Percentiles rank a stretch among this genome's conserved stretches.
These are phyloP conservation scores for Fusarium equiseti DNA, from an alignment of 2,329 filamentous ascomycete genomes.

Conservation along the genomic window DNA sequence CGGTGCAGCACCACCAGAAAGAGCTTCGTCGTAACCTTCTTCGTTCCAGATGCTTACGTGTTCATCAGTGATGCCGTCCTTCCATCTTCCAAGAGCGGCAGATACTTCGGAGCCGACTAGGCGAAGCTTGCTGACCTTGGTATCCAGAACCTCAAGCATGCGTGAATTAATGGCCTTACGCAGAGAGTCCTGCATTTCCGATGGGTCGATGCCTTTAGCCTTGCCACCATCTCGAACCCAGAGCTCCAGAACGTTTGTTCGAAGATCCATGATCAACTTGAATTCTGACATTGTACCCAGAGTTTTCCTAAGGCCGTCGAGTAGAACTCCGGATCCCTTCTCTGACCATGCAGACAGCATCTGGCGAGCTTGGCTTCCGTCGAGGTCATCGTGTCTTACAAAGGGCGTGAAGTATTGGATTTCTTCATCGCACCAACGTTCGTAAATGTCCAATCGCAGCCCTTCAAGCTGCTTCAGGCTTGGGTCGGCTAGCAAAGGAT, in stretches of 20 bases:
- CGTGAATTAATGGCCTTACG: conserved; percentile 76
- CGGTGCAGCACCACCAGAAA: conserved; percentile 71
- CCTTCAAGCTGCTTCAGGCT: conserved; percentile 75
- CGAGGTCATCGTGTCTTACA: conserved; percentile 82
- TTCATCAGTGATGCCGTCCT: conserved; percentile 62
- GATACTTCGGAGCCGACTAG: conserved; percentile 74
- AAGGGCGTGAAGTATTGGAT: conserved; percentile 89
- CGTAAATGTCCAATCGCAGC: conserved; percentile 81
- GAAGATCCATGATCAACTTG: conserved; percentile 74
- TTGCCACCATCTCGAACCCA: conserved; percentile 79
- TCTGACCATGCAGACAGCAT: conserved; percentile 74
- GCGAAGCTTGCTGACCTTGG: conserved; percentile 73
- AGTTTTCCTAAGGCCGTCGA: conserved; percentile 71
- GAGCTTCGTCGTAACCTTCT: conserved; percentile 72
- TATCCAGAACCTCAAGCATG: conserved; percentile 71
- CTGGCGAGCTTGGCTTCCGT: conserved; percentile 68
- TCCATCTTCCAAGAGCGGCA: conserved; percentile 71
- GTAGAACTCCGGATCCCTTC: conserved; percentile 68
- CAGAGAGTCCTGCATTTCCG: conserved; percentile 75
- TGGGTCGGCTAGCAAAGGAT: conserved; percentile 77
- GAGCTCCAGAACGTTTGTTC: conserved; percentile 76
- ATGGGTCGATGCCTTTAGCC: conserved; percentile 74
- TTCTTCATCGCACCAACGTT: conserved; percentile 84
- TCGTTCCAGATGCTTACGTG: conserved; percentile 75
- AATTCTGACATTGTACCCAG: conserved; percentile 74